Evolutionary conservation across 345 rosid genomes (phyloP), one percentile per base, ranked within the genome.

Genomic region (Draba incana): DNA sequence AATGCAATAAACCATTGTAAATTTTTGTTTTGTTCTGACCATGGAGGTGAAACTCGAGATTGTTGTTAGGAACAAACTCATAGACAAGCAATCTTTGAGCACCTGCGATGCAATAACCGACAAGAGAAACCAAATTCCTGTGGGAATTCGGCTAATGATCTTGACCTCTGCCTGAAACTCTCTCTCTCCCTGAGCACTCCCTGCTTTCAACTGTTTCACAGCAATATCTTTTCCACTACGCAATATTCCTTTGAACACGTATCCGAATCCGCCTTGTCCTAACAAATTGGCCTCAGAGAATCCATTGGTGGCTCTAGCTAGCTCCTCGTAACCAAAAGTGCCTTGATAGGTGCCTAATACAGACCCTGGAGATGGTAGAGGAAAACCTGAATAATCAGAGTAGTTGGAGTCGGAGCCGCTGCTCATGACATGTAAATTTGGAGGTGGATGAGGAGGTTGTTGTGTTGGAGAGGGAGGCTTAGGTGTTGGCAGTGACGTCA

Each of bases 181-280:
- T 14, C 81, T 77, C 59, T 81, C 84, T 51, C 84, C 85, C 39
- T 81, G 86, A 13, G 77, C 86, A 14, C 85, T 79, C 51, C 84
- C 85, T 9, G 77, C 74, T 66, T 81, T 85, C 44, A 85, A 77
- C 57, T 66, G 82, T 76, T 85, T 85, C 54, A 85, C 48, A 0
- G 87, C 89, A 0, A 85, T 76, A 31, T 70, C 87, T 60, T 80
- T 72, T 9, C 85, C 84, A 53, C 77, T 68, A 2, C 82, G 78
- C 53, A 85, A 81, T 25, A 78, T 74, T 50, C 90, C 90, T 38
- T 13, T 85, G 75, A 78, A 80, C 60, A 81, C 90, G 8, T 76
- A 75, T 27, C 87, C 87, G 38, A 81, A 83, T 23, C 90, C 90
- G 13, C 87, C 90, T 68, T 81, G 81, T 30, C 90, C 85, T 1